Percentiles rank a stretch among this genome's conserved stretches.
Evolutionary conservation across 2,329 filamentous ascomycete species (phyloP).

Genomic region (Conoideocrella luteorostrata): DNA sequence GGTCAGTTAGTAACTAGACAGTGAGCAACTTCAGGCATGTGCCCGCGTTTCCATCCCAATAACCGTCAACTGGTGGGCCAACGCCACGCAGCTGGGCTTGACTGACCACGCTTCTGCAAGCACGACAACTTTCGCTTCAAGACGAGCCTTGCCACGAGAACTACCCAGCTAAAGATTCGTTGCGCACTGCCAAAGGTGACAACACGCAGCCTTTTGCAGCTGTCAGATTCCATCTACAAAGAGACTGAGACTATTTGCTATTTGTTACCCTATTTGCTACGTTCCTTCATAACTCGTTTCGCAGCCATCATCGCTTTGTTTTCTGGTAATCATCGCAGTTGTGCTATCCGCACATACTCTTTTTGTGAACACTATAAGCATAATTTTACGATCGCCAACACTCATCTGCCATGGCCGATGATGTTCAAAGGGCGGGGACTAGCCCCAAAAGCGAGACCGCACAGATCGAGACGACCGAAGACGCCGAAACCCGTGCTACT

Average conservation of each 20-base stretch:
- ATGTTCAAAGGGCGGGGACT: constrained; percentile 32
- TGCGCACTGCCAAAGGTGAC: background rate
- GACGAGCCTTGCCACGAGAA: background rate
- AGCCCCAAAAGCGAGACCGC: constrained; percentile 31
- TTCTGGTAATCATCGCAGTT: no score
- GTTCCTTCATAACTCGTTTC: no score
- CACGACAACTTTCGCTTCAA: background rate
- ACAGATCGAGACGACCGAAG: constrained; percentile 40
- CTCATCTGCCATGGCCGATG: constrained; percentile 35
- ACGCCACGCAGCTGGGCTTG: background rate
- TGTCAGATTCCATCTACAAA: no score
- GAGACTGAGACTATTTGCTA: no score
- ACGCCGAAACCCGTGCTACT: constrained; percentile 57
- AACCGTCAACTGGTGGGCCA: background rate
- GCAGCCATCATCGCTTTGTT: no score
- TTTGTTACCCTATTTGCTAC: no score
- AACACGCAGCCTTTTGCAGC: background rate
- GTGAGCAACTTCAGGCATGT: no score
- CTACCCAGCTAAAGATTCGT: background rate
- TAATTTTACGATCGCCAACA: background rate
- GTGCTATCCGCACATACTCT: no score
- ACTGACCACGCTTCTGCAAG: background rate
- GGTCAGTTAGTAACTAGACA: background rate
- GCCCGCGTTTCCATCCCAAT: constrained; percentile 1
- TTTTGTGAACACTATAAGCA: no score